Conservation (phyloP, 257 asterid genomes). For the Nicotiana sylvestris region DNA sequence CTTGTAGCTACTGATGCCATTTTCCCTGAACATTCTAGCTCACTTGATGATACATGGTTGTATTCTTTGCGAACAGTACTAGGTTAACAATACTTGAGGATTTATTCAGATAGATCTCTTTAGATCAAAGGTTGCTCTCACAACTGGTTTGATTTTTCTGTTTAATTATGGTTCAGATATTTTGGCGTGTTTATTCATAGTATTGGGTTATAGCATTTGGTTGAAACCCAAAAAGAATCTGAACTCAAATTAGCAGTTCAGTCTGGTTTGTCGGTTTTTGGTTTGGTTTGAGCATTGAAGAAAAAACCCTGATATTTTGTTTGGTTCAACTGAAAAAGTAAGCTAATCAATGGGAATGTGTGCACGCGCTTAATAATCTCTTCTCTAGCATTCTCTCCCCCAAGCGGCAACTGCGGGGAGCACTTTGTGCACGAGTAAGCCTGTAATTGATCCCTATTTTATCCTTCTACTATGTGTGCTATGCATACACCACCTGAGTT, state of each 20-base stretch:
- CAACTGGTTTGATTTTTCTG: background rate
- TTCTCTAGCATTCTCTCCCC: background rate
- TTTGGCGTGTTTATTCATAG: background rate
- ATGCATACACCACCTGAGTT: background rate
- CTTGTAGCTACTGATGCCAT: background rate
- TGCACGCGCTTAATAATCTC: background rate
- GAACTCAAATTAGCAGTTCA: background rate
- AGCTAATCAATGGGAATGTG: background rate
- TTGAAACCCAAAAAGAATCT: background rate
- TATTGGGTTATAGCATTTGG: background rate
- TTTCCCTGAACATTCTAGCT: background rate
- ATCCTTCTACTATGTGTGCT: background rate
- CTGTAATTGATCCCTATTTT: background rate
- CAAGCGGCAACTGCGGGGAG: background rate
- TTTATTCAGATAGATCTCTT: background rate
- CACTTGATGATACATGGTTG: background rate
- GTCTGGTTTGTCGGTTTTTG: background rate
- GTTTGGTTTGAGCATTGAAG: background rate
- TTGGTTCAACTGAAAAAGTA: background rate
- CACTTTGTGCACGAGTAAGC: background rate
- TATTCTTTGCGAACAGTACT: background rate
- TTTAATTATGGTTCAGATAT: constrained; percentile 9
- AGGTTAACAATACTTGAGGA: background rate
- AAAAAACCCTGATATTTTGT: background rate
- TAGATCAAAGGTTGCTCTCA: background rate